phyloP scores from a whole-genome alignment of 2,329 filamentous ascomycete genomes.

The Fusarium hainanense region DNA sequence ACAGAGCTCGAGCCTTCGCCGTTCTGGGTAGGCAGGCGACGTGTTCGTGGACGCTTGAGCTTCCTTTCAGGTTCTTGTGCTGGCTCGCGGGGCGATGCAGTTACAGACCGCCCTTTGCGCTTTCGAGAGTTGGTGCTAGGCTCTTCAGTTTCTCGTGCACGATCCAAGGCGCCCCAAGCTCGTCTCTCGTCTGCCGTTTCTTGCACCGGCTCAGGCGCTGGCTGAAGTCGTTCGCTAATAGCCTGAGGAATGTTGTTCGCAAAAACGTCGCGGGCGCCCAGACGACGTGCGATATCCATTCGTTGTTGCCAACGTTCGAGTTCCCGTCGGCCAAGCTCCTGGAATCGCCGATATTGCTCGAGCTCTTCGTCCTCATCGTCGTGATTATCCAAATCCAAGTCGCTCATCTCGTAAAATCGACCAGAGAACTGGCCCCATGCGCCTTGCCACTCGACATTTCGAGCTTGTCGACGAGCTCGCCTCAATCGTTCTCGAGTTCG shows the following conservation, averaged over 20 bases:
- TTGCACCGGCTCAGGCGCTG: slow-evolving; percentile 64
- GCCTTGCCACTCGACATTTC: slow-evolving; percentile 87
- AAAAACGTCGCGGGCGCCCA: slow-evolving; percentile 80
- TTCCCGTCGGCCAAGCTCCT: slow-evolving; percentile 67
- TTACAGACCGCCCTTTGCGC: slow-evolving; percentile 77
- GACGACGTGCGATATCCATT: slow-evolving; percentile 81
- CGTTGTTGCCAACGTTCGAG: slow-evolving; percentile 84
- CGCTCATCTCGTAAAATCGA: slow-evolving; percentile 68
- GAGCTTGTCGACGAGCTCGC: slow-evolving; percentile 68
- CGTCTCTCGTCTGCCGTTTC: slow-evolving; percentile 83
- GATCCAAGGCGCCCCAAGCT: slow-evolving; percentile 92
- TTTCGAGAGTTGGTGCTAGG: slow-evolving; percentile 70
- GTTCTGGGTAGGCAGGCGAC: slow-evolving; percentile 66
- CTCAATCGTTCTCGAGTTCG: slow-evolving; percentile 70
- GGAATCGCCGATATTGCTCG: slow-evolving; percentile 64
- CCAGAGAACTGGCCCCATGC: slow-evolving; percentile 78
- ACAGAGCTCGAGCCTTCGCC: slow-evolving; percentile 60
- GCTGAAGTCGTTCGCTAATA: slow-evolving; percentile 71
- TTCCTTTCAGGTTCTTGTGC: slow-evolving; percentile 80
- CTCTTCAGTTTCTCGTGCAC: slow-evolving; percentile 76
- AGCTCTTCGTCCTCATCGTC: slow-evolving; percentile 77
- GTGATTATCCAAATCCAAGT: slow-evolving; percentile 55
- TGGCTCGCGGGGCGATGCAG: slow-evolving; percentile 75
- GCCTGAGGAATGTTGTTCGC: slow-evolving; percentile 67
- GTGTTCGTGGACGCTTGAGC: slow-evolving; percentile 86